A percentile compares a stretch with the other conserved stretches of the same genome.
phyloP scores from a whole-genome alignment of 768 basidiomycete species.

The Auriculariales sp. region DNA sequence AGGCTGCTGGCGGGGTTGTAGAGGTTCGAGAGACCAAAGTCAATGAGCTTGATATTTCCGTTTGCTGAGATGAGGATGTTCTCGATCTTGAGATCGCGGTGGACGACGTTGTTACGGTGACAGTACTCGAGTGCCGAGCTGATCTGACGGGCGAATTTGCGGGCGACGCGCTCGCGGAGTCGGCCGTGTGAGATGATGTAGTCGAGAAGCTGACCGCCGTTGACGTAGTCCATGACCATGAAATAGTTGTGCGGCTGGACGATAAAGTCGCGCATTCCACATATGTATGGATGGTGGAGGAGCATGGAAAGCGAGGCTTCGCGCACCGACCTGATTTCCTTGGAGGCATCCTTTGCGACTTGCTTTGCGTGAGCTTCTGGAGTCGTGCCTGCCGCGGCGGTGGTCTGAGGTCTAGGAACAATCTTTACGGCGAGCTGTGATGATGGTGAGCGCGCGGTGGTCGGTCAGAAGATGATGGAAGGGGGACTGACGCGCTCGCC shows the following conservation, averaged over 20 bases:
- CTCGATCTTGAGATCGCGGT: conserved; percentile 97
- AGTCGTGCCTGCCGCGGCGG: conserved; percentile 33
- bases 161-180: conserved; percentile 83
- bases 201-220: conserved; percentile 98
- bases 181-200: conserved; percentile 98
- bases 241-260: conserved; percentile 97
- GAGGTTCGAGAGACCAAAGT: conserved; percentile 95
- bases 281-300: conserved; percentile 96
- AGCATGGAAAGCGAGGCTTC: conserved; percentile 93
- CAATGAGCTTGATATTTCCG: conserved; percentile 99
- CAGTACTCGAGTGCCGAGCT: conserved; percentile 93
- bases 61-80: conserved; percentile 98
- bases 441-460: not conserved
- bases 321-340: conserved; percentile 90
- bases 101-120: conserved; percentile 93
- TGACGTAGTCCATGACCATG: conserved; percentile 98
- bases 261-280: conserved; percentile 99
- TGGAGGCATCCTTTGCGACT: conserved; percentile 78
- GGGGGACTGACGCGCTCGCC: conserved; percentile 70
- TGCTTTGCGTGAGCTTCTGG: conserved; percentile 59
- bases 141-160: conserved; percentile 97
- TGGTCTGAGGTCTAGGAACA: conserved; percentile 70
- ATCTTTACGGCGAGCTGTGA: conserved; percentile 94
- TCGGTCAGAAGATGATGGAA: conserved; percentile 1
- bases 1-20: conserved; percentile 73